Conservation (phyloP, 2,329 filamentous ascomycete genomes). For the Penicillium sp. region DNA sequence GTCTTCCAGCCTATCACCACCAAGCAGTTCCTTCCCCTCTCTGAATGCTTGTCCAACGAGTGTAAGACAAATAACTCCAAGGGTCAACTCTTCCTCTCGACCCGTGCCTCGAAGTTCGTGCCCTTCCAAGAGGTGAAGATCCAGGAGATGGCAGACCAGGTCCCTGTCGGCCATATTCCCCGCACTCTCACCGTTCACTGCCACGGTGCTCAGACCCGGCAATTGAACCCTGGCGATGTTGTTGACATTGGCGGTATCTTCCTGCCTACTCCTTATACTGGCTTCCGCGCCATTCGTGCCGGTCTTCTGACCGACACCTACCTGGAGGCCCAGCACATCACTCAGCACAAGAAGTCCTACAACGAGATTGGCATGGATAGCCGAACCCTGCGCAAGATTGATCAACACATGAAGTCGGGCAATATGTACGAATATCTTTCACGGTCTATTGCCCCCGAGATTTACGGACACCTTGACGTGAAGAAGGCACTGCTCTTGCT, state of each 20-base stretch:
- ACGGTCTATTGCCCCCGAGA: constrained; percentile 95
- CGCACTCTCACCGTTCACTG: constrained; percentile 87
- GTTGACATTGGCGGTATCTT: constrained; percentile 95
- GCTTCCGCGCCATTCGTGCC: constrained; percentile 94
- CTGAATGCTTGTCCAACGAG: constrained; percentile 85
- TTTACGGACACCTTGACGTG: constrained; percentile 93
- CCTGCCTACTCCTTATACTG: constrained; percentile 96
- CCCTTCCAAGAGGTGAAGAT: constrained; percentile 99
- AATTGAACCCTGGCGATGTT: constrained; percentile 90
- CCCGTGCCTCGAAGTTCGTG: constrained; percentile 94
- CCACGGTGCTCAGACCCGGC: constrained; percentile 81
- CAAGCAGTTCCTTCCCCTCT: constrained; percentile 86
- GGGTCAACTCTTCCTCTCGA: constrained; percentile 90
- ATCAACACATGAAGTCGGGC: constrained; percentile 80
- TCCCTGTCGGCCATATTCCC: constrained; percentile 96
- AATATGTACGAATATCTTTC: constrained; percentile 96
- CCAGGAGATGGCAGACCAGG: constrained; percentile 98
- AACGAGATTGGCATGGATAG: constrained; percentile 86
- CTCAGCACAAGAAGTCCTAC: constrained; percentile 98
- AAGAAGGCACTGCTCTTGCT: constrained; percentile 97
- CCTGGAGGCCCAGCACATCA: constrained; percentile 88
- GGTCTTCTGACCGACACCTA: constrained; percentile 98
- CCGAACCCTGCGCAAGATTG: constrained; percentile 79
- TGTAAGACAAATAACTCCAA: constrained; percentile 90
- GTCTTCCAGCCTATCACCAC: constrained; percentile 95